These are phyloP conservation scores for Pulicaria dysenterica DNA, from an alignment of 129 eudicot genomes.

Conservation along the genomic window DNA sequence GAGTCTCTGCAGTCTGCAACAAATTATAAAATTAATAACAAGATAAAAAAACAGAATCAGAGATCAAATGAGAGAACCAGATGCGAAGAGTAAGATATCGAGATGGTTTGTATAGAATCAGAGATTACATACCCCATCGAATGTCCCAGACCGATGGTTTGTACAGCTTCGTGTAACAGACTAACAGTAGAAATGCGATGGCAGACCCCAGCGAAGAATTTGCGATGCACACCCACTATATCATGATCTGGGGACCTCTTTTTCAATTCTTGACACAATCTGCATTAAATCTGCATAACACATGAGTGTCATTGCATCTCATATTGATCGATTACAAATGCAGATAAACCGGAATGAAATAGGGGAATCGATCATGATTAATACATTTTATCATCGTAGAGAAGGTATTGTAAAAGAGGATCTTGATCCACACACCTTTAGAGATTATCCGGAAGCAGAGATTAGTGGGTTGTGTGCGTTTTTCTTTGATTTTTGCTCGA, in stretches of 20 bases:
- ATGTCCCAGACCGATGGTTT: no score
- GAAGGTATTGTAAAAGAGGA: not conserved
- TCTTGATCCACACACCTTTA: constrained; percentile 12
- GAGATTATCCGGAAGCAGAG: not conserved
- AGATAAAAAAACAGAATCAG: no score
- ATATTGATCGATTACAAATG: not conserved
- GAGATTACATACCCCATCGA: no score
- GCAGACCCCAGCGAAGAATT: no score
- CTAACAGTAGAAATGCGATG: no score
- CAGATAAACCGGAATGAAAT: not conserved
- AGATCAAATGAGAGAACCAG: no score
- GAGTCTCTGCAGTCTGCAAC: no score
- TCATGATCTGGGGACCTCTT: not conserved
- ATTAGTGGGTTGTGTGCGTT: constrained; percentile 19
- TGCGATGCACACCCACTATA: not conserved
- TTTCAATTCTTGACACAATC: not conserved
- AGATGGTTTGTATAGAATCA: no score
- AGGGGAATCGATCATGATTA: not conserved
- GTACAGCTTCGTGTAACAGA: no score
- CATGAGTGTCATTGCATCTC: not conserved
- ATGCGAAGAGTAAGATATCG: no score
- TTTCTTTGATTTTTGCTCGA: constrained; percentile 2
- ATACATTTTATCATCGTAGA: not conserved
- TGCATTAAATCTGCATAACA: not conserved
- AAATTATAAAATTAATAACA: no score